These are phyloP conservation scores for Calamus simplicifolius DNA, from an alignment of 176 grass and related monocot species.

Conservation along the genomic window DNA sequence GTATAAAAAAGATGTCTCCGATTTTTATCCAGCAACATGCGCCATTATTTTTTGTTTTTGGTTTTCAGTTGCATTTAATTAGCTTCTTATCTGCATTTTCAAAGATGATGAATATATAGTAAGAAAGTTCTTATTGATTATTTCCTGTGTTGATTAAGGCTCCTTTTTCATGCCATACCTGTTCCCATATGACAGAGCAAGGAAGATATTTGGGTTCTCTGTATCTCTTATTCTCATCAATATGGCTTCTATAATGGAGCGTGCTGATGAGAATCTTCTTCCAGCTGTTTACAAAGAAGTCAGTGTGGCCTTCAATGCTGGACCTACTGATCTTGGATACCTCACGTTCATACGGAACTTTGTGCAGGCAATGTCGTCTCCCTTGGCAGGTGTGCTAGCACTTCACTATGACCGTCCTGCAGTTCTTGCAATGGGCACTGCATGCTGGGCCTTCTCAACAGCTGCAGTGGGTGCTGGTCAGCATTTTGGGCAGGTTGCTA, in stretches of 20 bases:
- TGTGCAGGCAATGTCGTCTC: constrained; percentile 70
- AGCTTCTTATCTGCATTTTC: background rate
- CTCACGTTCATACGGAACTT: constrained; percentile 88
- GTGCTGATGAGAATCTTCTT: constrained; percentile 88
- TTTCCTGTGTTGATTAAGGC: no score
- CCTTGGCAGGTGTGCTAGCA: constrained; percentile 66
- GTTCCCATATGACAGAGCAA: constrained; percentile 47
- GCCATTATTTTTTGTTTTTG: no score
- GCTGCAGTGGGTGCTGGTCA: constrained; percentile 68
- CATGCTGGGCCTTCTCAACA: constrained; percentile 82
- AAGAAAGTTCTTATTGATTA: no score
- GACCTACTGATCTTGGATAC: constrained; percentile 84
- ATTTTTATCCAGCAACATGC: no score
- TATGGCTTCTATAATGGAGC: constrained; percentile 81
- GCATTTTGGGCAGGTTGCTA: constrained; percentile 63
- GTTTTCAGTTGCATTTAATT: no score
- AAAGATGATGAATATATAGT: background rate
- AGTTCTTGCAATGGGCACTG: constrained; percentile 71
- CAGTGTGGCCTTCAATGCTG: constrained; percentile 77
- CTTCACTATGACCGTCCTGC: constrained; percentile 75
- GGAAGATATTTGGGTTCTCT: constrained; percentile 84
- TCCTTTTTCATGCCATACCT: background rate
- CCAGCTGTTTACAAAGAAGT: constrained; percentile 97
- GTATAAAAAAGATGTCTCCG: no score
- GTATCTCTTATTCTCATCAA: constrained; percentile 92